Percentiles rank a stretch among this genome's conserved stretches.
phyloP scores from a whole-genome alignment of 805 yeast species.

The Spathaspora hagerdaliae region DNA sequence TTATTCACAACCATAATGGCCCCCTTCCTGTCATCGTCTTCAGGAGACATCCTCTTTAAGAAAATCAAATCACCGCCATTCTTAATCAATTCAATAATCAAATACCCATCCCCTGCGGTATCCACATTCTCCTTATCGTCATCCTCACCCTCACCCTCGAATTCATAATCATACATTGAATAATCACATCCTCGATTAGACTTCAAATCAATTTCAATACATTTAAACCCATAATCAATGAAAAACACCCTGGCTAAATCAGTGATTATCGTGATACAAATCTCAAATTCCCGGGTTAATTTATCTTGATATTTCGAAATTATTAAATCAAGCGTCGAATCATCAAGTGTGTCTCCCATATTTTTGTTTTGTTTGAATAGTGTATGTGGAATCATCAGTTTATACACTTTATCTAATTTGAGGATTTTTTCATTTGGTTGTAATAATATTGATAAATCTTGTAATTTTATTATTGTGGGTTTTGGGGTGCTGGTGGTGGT shows the following conservation, averaged over 20 bases:
- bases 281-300: conserved; percentile 18
- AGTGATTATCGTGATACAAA: conserved; percentile 37
- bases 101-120: conserved; percentile 51
- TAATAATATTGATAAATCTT: conserved; percentile 30
- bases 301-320: conserved; percentile 19
- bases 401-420: conserved; percentile 35
- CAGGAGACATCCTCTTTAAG: conserved; percentile 34
- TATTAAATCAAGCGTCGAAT: conserved; percentile 27
- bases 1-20: conserved; percentile 26
- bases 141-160: conserved; percentile 37
- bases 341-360: conserved; percentile 15
- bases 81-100: conserved; percentile 59
- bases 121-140: conserved; percentile 26
- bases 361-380: conserved; percentile 6
- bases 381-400: conserved; percentile 24
- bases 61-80: conserved; percentile 55
- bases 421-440: conserved; percentile 34
- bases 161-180: conserved; percentile 79
- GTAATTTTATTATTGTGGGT: conserved; percentile 19
- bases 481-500: conserved; percentile 1
- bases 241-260: conserved; percentile 39
- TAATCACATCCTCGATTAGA: conserved; percentile 46
- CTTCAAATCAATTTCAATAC: conserved; percentile 36
- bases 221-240: conserved; percentile 30
- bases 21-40: conserved; percentile 21